Conservation (phyloP, 805 yeast genomes). For the Blastobotrys parvus region DNA sequence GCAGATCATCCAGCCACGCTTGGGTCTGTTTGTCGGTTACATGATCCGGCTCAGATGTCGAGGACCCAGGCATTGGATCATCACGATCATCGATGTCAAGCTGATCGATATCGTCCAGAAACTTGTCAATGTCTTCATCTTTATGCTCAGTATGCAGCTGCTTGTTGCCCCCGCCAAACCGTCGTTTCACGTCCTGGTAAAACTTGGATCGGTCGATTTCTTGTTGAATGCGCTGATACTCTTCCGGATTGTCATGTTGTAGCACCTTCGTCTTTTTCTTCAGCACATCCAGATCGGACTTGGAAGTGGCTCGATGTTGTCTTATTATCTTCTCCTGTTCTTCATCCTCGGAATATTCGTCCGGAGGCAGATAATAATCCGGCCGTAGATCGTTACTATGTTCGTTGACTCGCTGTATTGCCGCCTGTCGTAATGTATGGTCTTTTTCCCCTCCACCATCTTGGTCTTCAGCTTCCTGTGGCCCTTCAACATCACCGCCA, state of each 20-base stretch:
- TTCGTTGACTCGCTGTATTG: background rate
- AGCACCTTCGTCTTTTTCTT: background rate
- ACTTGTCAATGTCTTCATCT: slow-evolving; percentile 17
- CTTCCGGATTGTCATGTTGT: slow-evolving; percentile 7
- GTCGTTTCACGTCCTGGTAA: slow-evolving; percentile 8
- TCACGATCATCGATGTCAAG: background rate
- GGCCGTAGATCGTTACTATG: background rate
- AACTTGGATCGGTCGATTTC: slow-evolving; percentile 15
- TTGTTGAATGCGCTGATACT: slow-evolving; percentile 11
- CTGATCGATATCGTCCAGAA: slow-evolving; percentile 17
- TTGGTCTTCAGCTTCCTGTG: background rate
- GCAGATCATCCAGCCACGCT: too few species aligned
- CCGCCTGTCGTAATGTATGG: slow-evolving; percentile 7
- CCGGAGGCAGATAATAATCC: slow-evolving; percentile 11
- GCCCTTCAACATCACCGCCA: background rate
- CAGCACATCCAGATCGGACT: background rate
- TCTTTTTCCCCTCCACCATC: background rate
- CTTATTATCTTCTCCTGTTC: slow-evolving; percentile 4
- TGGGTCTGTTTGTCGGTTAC: too few species aligned
- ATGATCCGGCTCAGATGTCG: too few species aligned
- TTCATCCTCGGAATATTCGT: slow-evolving; percentile 5
- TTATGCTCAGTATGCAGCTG: slow-evolving; percentile 2
- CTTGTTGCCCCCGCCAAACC: slow-evolving; percentile 11
- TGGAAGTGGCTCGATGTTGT: background rate
- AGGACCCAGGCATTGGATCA: background rate